Evolutionary conservation across 306 rosid genomes (phyloP), one percentile per base, ranked within the genome.

Genomic region (Trifolium subterraneum): DNA sequence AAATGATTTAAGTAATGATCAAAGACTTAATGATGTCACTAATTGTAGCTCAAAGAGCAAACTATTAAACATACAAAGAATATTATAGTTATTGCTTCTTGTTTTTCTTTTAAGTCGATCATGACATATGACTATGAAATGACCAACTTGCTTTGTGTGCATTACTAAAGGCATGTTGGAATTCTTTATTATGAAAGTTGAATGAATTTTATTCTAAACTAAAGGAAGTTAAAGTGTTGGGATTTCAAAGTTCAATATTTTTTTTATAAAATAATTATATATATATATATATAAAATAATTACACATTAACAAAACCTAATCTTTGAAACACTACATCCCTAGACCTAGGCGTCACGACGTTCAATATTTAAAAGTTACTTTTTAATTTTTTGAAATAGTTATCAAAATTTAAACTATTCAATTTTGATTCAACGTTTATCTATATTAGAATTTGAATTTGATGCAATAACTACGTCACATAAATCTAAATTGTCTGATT

Each of bases 1-100:
- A 13, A 44, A 36, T 36, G 6, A 12, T 12, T 44, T 19, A 63
- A 62, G 62, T 48, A 33, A 41, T 19, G 51, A 12, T 42, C n/a
- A 63, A 19, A 5, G 27, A 50, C 59, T n/a, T n/a, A 20, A 35
- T 64, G 71, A 74, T 50, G 13, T 7, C 39, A 59, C 59, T n/a
- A 42, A 5, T 59, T 27, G 29, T 39, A 56, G n/a, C 16, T 15
- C 2, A 23, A 35, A 7, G 3, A 15, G 3, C 22, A 50, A 50
- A 50, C 20, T 16, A 50, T n/a, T 2, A 50, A n/a, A 50, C 16
- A 16, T 50, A 50, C 11, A 16, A 16, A n/a, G 22, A 50, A 50
- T 50, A 16, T 7, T 16, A n/a, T n/a, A 2, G 11, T 50, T n/a
- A 11, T 50, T 16, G 22, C 56, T n/a, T 50, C 56, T 50, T 6